phyloP scores from a whole-genome alignment of 2,329 filamentous ascomycete genomes.

The Fusarium austroafricanum region DNA sequence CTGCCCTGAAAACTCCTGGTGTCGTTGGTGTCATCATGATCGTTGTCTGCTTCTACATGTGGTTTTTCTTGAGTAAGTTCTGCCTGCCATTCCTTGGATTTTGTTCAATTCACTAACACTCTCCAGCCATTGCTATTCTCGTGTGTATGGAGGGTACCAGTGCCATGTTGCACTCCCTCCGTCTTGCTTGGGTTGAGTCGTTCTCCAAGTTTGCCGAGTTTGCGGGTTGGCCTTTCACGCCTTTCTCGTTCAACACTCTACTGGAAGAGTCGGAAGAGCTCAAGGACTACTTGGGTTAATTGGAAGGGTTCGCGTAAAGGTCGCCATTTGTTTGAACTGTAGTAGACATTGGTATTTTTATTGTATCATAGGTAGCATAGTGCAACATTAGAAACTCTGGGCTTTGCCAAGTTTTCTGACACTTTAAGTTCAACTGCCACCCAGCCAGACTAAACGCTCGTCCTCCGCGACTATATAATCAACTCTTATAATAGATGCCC shows the following conservation, averaged over 20 bases:
- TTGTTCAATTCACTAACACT: constrained; percentile 40
- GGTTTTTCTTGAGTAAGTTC: constrained; percentile 80
- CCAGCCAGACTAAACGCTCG: not conserved
- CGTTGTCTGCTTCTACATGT: constrained; percentile 84
- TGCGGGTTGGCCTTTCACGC: constrained; percentile 85
- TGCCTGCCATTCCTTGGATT: not conserved
- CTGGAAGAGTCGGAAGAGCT: constrained; percentile 82
- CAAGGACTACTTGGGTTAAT: constrained; percentile 65
- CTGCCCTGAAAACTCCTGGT: constrained; percentile 75
- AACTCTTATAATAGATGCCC: not conserved
- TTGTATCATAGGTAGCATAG: constrained; percentile 50
- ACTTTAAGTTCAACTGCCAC: not conserved
- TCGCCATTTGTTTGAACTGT: constrained; percentile 42
- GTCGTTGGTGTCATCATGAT: constrained; percentile 80
- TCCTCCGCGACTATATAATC: not conserved
- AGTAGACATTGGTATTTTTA: constrained; percentile 50
- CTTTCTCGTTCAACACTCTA: constrained; percentile 87
- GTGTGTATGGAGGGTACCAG: constrained; percentile 97
- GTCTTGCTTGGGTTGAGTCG: constrained; percentile 96
- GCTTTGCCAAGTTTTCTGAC: constrained; percentile 20
- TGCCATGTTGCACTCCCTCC: constrained; percentile 92
- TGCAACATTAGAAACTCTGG: constrained; percentile 42
- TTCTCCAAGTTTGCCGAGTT: constrained; percentile 98
- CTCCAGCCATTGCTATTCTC: constrained; percentile 67
- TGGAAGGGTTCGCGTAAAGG: constrained; percentile 12